Percentiles rank a stretch among this genome's conserved stretches.
These are phyloP conservation scores for Cryptococcus depauperatus DNA, from an alignment of 1,284 basidiomycete species.

Conservation along the genomic window DNA sequence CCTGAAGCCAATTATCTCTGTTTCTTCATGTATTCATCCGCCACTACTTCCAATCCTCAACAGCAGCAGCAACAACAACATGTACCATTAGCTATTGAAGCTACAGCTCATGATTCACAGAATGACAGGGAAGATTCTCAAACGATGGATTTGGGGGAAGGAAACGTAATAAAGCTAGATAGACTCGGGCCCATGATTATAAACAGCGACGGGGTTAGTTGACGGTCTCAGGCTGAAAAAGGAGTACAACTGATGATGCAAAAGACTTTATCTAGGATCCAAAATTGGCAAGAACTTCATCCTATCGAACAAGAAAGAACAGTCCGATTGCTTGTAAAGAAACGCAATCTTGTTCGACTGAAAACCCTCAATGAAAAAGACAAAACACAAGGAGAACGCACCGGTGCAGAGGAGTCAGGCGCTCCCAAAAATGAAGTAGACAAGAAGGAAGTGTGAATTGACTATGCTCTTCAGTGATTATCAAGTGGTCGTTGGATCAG, in stretches of 20 bases:
- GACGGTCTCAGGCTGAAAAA: not conserved
- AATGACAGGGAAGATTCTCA: conserved; percentile 23
- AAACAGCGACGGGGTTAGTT: conserved; percentile 44
- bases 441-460: no score
- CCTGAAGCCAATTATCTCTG: no score
- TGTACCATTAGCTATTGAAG: no score
- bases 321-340: conserved; percentile 43
- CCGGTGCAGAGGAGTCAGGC: conserved; percentile 9
- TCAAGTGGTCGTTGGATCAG: no score
- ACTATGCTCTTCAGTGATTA: no score
- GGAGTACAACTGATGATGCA: not conserved
- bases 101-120: no score
- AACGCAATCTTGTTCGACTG: conserved; percentile 41
- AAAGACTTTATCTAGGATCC: conserved; percentile 43
- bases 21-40: no score
- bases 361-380: conserved; percentile 25
- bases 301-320: conserved; percentile 42
- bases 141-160: conserved; percentile 32
- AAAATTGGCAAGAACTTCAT: conserved; percentile 42
- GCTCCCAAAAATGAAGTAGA: no score
- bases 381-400: conserved; percentile 8
- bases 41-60: no score
- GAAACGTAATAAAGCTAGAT: conserved; percentile 40
- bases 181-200: conserved; percentile 44
- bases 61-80: no score